Evolutionary conservation across 805 yeast species (phyloP), one percentile per base, ranked within the genome.

Genomic region (Candida nanaspora): DNA sequence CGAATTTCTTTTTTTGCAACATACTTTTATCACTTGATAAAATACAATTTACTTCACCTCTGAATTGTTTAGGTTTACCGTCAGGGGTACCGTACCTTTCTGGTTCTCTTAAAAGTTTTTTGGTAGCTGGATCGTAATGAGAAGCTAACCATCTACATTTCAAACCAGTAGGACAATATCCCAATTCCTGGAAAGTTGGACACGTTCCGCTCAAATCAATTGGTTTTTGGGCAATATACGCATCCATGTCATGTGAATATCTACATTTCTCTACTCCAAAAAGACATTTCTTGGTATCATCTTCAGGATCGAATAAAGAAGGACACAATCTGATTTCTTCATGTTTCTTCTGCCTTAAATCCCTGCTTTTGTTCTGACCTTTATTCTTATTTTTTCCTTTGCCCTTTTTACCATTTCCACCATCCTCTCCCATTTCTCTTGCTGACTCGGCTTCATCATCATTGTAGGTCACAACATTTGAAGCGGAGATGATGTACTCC

Each of bases 141-240:
- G 86, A 75, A 3, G 74, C 65, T 42, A 93, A 71, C 86, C 96
- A 93, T 52, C 96, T 76, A 65, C 99, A 93, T 59, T 86, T 91
- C 51, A 86, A 63, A 0, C 98, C 98, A 46, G 83, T 75, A 4
- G 96, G 95, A 68, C 99, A 93, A 54, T 77, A 80, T 0, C 99
- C 99, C 28, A 86, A 67, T 1, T 84, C 82, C 27, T 66, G 67
- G 56, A 66, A 88, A 3, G 86, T 96, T 0, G 98, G 98, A 62
- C 99, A 93, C 2, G 53, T 54, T 0, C 95, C 94, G 9, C 70
- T 75, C 19, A 86, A 64, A 57, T 93, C 98, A 0, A 63, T 69
- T 1, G 78, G 82, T 59, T 93, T 91, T 20, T 74, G 58, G 0
- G 56, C 63, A 25, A 93, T 58, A 52, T 87, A 93, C 36, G 61